phyloP scores from a whole-genome alignment of 2,329 filamentous ascomycete species.

The Fusarium nisikadoi region DNA sequence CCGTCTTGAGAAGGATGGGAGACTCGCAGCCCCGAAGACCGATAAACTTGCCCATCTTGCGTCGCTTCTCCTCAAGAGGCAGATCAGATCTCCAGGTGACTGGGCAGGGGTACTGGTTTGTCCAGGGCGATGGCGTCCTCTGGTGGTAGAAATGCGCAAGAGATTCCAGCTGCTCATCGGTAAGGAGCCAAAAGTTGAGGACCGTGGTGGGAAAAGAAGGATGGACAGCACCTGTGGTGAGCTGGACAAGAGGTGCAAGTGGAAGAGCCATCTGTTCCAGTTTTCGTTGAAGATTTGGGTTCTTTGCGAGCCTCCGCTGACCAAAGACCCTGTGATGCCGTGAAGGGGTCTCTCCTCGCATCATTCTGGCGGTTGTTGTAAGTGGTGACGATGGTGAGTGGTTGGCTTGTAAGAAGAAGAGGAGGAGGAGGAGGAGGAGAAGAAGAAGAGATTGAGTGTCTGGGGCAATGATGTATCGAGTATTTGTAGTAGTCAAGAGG shows the following conservation, averaged over 20 bases:
- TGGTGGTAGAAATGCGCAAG: slow-evolving; percentile 81
- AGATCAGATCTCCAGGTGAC: slow-evolving; percentile 69
- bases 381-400: not conserved
- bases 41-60: slow-evolving; percentile 79
- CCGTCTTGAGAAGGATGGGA: slow-evolving; percentile 52
- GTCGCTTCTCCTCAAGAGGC: slow-evolving; percentile 73
- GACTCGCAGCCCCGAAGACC: slow-evolving; percentile 69
- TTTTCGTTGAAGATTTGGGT: slow-evolving; percentile 68
- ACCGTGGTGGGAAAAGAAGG: slow-evolving; percentile 73
- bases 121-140: slow-evolving; percentile 65
- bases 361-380: slow-evolving; percentile 43
- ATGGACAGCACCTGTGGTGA: slow-evolving; percentile 70
- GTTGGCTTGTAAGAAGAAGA: not conserved
- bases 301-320: slow-evolving; percentile 52
- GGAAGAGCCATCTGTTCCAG: slow-evolving; percentile 72
- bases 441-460: not conserved
- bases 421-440: not conserved
- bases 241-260: slow-evolving; percentile 73
- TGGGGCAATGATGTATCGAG: not conserved
- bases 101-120: slow-evolving; percentile 72
- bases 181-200: slow-evolving; percentile 79
- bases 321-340: slow-evolving; percentile 47
- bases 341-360: slow-evolving; percentile 48
- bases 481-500: slow-evolving; percentile 6
- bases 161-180: slow-evolving; percentile 74